phyloP scores from a whole-genome alignment of 352 stramenopile species.

The Pythium coloratum region DNA sequence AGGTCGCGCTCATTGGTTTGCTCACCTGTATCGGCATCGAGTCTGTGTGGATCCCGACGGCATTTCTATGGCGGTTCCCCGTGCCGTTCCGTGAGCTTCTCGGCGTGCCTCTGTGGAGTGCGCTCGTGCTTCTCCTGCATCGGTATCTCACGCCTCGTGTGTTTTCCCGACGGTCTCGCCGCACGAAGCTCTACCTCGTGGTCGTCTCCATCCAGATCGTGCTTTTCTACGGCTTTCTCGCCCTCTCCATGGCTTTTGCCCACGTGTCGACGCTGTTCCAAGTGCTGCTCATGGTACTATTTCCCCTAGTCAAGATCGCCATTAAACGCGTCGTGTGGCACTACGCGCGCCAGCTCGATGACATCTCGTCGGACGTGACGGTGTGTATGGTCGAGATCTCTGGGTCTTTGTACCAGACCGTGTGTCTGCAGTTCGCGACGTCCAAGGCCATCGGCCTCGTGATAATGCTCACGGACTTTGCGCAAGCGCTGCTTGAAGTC shows the following conservation, averaged over 20 bases:
- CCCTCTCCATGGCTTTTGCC: conserved; percentile 9
- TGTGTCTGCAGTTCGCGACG: conserved; percentile 16
- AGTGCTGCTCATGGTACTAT: conserved; percentile 6
- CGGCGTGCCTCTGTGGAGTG: not conserved
- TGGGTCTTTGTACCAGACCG: conserved; percentile 20
- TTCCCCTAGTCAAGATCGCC: conserved; percentile 16
- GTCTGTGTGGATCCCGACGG: conserved; percentile 12
- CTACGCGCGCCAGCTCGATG: conserved; percentile 15
- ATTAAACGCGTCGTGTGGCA: conserved; percentile 16
- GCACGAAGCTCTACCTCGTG: conserved; percentile 4
- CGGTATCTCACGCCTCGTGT: not conserved
- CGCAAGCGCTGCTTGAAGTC: conserved; percentile 23
- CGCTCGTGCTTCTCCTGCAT: not conserved
- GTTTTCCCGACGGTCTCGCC: not conserved
- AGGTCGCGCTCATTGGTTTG: conserved; percentile 10
- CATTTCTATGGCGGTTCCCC: conserved; percentile 20
- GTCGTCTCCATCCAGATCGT: conserved; percentile 12
- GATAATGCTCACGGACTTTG: conserved; percentile 20
- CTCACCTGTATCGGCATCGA: conserved; percentile 16
- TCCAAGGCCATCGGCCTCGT: conserved; percentile 6
- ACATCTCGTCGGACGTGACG: conserved; percentile 22
- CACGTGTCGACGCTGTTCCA: not conserved
- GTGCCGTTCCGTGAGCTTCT: conserved; percentile 24
- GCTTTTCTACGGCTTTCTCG: conserved; percentile 16
- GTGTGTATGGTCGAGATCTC: conserved; percentile 25